These are phyloP conservation scores for Pneumocystis jirovecii DNA, from an alignment of 1,139 yeast species.

Conservation along the genomic window DNA sequence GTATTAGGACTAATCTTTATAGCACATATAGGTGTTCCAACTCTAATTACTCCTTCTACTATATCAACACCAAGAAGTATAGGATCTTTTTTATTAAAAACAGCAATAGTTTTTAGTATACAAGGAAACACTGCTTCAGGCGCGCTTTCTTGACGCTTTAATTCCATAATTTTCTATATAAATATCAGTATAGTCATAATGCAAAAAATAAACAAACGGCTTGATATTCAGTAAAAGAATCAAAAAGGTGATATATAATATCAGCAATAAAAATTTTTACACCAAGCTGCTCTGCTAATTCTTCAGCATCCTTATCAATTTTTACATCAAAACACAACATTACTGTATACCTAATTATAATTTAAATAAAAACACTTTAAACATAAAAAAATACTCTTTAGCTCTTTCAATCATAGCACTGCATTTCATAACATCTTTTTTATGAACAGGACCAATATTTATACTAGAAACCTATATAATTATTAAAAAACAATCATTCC, in stretches of 20 bases:
- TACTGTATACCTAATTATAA: conserved; percentile 36
- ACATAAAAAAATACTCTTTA: conserved; percentile 40
- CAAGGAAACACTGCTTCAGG: conserved; percentile 90
- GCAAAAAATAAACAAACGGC: neutral
- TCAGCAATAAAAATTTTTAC: conserved; percentile 89
- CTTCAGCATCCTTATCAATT: conserved; percentile 95
- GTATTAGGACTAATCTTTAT: conserved; percentile 80
- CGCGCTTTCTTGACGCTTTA: conserved; percentile 77
- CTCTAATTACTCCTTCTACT: conserved; percentile 69
- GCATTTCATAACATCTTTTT: conserved; percentile 96
- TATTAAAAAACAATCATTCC: neutral
- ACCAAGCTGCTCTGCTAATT: conserved; percentile 85
- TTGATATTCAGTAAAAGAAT: conserved; percentile 87
- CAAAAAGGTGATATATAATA: conserved; percentile 90
- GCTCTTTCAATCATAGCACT: conserved; percentile 93
- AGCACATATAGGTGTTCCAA: conserved; percentile 93
- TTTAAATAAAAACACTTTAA: neutral
- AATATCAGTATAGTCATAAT: neutral
- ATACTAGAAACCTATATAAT: conserved; percentile 31
- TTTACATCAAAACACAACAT: conserved; percentile 98
- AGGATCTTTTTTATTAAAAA: conserved; percentile 96
- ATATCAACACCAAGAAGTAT: conserved; percentile 99
- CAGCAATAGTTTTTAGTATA: conserved; percentile 84
- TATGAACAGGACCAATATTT: conserved; percentile 93
- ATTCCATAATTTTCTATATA: conserved; percentile 55